These are phyloP conservation scores for Coffea canephora DNA, from an alignment of 257 asterid genomes.

Conservation along the genomic window DNA sequence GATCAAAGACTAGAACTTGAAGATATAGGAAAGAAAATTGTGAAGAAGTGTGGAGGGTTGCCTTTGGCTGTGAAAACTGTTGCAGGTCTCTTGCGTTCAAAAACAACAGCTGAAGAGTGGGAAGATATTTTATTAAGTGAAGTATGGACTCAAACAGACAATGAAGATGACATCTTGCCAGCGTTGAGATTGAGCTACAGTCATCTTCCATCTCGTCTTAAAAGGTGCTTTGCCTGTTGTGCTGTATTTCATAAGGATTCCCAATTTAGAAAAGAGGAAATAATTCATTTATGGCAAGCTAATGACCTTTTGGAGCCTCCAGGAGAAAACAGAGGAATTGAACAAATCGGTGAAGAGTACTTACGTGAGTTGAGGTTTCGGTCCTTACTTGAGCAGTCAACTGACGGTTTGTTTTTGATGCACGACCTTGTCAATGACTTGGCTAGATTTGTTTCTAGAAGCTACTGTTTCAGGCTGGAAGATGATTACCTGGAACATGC, in stretches of 20 bases:
- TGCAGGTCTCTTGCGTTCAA: conserved; percentile 8
- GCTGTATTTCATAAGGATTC: conserved; percentile 14
- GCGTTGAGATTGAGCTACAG: conserved; percentile 11
- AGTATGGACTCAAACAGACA: not conserved
- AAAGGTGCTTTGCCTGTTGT: conserved; percentile 10
- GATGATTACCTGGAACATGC: conserved; percentile 25
- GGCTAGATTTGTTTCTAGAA: conserved; percentile 56
- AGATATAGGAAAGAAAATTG: conserved; percentile 1
- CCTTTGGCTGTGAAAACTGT: conserved; percentile 21
- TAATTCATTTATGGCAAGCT: conserved; percentile 12
- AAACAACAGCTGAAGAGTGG: not conserved
- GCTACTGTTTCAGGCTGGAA: conserved; percentile 46
- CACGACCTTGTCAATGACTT: conserved; percentile 60
- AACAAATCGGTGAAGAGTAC: not conserved
- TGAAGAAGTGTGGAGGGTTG: conserved; percentile 9
- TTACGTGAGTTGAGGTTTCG: conserved; percentile 5
- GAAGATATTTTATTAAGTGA: conserved; percentile 1
- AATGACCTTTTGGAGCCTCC: conserved; percentile 8
- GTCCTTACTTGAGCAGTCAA: conserved; percentile 1
- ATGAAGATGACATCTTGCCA: not conserved
- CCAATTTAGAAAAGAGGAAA: not conserved
- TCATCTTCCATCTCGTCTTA: conserved; percentile 14
- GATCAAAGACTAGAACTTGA: too few species aligned
- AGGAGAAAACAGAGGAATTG: not conserved
- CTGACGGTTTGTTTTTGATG: conserved; percentile 24